Conservation (phyloP, 2,329 filamentous ascomycete species). For the Colletotrichum spinosum region DNA sequence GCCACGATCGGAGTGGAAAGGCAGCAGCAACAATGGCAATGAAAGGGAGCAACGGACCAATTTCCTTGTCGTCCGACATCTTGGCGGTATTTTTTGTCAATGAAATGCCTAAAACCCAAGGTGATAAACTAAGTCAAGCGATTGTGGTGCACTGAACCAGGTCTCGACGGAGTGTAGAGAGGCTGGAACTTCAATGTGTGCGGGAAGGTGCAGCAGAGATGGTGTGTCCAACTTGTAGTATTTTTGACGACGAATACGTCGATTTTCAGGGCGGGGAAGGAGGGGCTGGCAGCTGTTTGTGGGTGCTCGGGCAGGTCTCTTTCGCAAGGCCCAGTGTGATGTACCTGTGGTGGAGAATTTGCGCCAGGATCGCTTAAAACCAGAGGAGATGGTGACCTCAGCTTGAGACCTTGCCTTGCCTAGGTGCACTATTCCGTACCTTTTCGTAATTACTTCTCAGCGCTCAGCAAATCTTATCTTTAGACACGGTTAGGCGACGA, state of each 20-base stretch:
- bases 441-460: too few relatives aligned
- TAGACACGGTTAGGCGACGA: too few relatives aligned
- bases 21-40: constrained; percentile 16
- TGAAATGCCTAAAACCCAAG: constrained; percentile 25
- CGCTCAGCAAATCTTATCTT: too few relatives aligned
- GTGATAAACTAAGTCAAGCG: constrained; percentile 25
- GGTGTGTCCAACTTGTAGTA: constrained; percentile 30
- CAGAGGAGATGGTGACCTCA: not conserved
- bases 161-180: constrained; percentile 24
- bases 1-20: constrained; percentile 6
- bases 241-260: constrained; percentile 39
- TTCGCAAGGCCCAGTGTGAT: constrained; percentile 29
- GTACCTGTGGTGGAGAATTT: constrained; percentile 23
- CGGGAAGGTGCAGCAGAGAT: constrained; percentile 36
- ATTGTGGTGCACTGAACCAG: constrained; percentile 35
- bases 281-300: constrained; percentile 35
- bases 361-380: constrained; percentile 25
- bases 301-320: constrained; percentile 37
- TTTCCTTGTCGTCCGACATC: constrained; percentile 60
- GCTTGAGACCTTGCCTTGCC: too few relatives aligned
- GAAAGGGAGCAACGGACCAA: constrained; percentile 50
- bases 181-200: constrained; percentile 25
- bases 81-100: constrained; percentile 44
- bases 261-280: constrained; percentile 40
- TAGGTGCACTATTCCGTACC: too few relatives aligned